Base-by-base conservation (phyloP, 805 yeast species). In the Brettanomyces naardenensis region DNA sequence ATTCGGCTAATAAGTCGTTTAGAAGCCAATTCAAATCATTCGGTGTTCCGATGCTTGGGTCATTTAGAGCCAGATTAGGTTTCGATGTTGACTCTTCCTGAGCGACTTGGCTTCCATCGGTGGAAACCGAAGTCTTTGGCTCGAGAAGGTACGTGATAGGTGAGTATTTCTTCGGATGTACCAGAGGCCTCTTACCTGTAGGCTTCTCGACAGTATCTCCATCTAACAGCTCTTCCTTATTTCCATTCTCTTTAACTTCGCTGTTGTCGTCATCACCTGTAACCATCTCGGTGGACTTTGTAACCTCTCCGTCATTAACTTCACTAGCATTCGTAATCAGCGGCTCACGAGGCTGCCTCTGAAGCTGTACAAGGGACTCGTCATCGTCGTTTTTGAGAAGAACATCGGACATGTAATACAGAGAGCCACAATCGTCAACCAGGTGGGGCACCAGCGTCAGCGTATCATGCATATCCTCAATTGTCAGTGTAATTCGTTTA, bases 1-100 rank as follows among this genome's bases (percentile, higher is more conserved):
- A 51, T 36, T 46, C 51, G 18, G 49, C 45, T 19, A 78, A 58
- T 37, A 82, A 68, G 47, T 80, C 89, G 57, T 76, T 79, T 27
- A 83, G 67, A 37, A 82, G 61, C 84, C 86, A 76, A 46, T 77
- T 74, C 44, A 83, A 61, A 52, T 83, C 94, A 39, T 80, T 82
- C 26, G 75, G 71, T 0, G 78, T 66, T 6, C 61, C 61, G 3
- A 55, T 39, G n/a, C 45, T 42, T 4, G 52, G 52, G 38, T 52
- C 55, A 19, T 44, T 51, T 6, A 56, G 39, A 4, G 52, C 45
- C n/a, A 56, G 41, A 30, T 49, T 51, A 4, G 53, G 31, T 36
- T 30, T 36, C 33, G 21, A 33, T 22, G 6, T 13, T 3, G 6
- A 27, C 18, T 7, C 13, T 17, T 9, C 31, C 33, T 19, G 15